Evolutionary conservation across 192 early-diverging fungal species (phyloP), one percentile per base, ranked within the genome.

Genomic region (Backusella liffmaniae): DNA sequence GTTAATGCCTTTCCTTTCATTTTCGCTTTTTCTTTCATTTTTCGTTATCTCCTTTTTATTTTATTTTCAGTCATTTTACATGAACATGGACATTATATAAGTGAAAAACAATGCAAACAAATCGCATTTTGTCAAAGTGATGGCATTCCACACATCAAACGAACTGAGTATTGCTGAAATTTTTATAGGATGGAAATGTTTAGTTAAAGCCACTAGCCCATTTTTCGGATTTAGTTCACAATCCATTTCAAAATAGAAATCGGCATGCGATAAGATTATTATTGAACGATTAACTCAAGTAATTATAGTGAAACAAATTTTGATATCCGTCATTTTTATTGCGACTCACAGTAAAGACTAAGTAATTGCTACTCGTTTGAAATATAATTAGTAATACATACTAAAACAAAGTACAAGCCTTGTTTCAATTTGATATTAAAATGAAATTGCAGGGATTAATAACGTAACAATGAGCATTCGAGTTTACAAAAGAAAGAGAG

Each of bases 371-470:
- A 79, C 21, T 65, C 36, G 37, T 74, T 73, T 4, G 39, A 37
- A 34, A 79, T 70, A 70, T 88, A 86, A 37, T 87, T 81, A 21
- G 86, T 84, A 36, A 85, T 79, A 77, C 87, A 87, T 35, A 37
- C 9, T 2, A 10, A 32, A 32, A 39, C 67, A 82, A 15, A 86
- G 89, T 49, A 88, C 73, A 3, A 4, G 29, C 79, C 88, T 84
- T 51, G 84, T 88, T 73, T 88, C 87, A 8, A 90, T 85, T 42
- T 87, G 83, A 74, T 90, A 84, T 73, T 88, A 83, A 42, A 87
- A 88, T 35, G 83, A 66, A 79, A 16, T 44, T 3, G 15, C 73
- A 88, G 0, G 87, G 67, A 13, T 87, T 87, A 36, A 90, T 88
- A 23, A 79, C 89, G 62, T 84, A 85, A 29, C 87, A 84, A 59